phyloP scores from a whole-genome alignment of 23 red algal genomes.

The Chondrus crispus region DNA sequence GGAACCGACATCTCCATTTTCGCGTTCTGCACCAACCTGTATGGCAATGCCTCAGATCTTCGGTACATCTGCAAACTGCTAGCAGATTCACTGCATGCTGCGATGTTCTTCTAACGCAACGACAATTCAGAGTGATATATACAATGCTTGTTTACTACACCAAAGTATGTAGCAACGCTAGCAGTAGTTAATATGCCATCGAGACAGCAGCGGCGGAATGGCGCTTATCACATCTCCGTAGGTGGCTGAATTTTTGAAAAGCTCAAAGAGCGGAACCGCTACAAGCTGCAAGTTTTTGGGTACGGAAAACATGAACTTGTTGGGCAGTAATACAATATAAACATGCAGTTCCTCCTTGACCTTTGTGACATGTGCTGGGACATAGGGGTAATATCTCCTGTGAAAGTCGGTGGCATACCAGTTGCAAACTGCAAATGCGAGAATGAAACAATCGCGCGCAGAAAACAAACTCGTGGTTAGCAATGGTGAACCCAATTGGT shows the following conservation, averaged over 20 bases:
- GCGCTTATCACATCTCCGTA: conserved; percentile 77
- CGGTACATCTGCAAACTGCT: too few relatives aligned
- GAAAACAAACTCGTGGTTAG: not conserved
- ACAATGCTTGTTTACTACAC: too few relatives aligned
- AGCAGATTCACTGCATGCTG: too few relatives aligned
- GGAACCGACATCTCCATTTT: too few relatives aligned
- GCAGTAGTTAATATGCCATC: conserved; percentile 65
- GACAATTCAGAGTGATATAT: too few relatives aligned
- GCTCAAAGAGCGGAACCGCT: conserved; percentile 79
- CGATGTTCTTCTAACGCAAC: too few relatives aligned
- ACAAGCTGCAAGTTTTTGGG: conserved; percentile 79
- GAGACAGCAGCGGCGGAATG: conserved; percentile 59
- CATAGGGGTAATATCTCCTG: conserved; percentile 76
- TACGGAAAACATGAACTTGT: conserved; percentile 72
- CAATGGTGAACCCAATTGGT: not conserved
- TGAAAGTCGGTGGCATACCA: conserved; percentile 86
- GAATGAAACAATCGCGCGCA: not conserved
- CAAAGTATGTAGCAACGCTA: conserved; percentile 15
- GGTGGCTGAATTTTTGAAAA: conserved; percentile 66
- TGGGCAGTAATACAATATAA: conserved; percentile 75
- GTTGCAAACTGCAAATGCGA: conserved; percentile 6
- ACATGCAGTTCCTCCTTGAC: conserved; percentile 75
- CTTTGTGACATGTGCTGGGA: conserved; percentile 78
- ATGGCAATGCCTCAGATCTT: too few relatives aligned
- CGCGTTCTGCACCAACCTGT: too few relatives aligned